Base-by-base conservation (phyloP, 2,329 filamentous ascomycete genomes). In the Aspergillus sp. region DNA sequence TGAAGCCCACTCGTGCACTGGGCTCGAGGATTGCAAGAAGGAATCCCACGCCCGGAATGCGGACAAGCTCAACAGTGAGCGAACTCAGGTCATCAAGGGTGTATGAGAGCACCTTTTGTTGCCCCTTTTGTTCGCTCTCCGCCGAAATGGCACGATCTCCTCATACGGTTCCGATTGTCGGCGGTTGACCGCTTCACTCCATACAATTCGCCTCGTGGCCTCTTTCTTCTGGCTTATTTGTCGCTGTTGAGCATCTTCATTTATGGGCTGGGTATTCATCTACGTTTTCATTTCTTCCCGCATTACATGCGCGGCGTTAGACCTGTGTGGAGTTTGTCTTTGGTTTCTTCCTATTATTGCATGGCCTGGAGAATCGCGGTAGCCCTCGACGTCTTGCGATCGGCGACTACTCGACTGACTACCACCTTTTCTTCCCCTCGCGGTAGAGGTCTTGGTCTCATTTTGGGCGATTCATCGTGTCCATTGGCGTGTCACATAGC, bases 11-110 rank as follows among this genome's bases (percentile, higher is more conserved):
- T 92, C 92, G 81, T 99, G 95, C 82, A 88, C 87, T 66, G 93
- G 93, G 46, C 83, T 99, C 60, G 95, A 98, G 83, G 91, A 97
- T 81, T 97, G 94, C 85, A 97, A 97, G 85, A 95, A 96, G 83
- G 93, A 97, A 79, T 94, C 92, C 52, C 92, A 97, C 80, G 92
- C 96, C 77, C 89, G 93, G 68, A 99, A 99, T 77, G 91, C 92
- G 62, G 91, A 93, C 68, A 93, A 96, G 81, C 84, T 99, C 75
- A 92, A 97, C 79, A 87, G 89, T 61, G 94, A 99, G 84, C 86
- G 94, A 74, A 99, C 95, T 51, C 90, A 94, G 66, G 93, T 96
- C 71, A 95, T 98, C 81, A 93, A 91, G 80, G 93, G 93, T 65
- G 89, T 96, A 77, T 97, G 86, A 73, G 38, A 19, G 4, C 19